phyloP scores from a whole-genome alignment of 2,329 filamentous ascomycete genomes.

The Ceratocystis lukuohia region DNA sequence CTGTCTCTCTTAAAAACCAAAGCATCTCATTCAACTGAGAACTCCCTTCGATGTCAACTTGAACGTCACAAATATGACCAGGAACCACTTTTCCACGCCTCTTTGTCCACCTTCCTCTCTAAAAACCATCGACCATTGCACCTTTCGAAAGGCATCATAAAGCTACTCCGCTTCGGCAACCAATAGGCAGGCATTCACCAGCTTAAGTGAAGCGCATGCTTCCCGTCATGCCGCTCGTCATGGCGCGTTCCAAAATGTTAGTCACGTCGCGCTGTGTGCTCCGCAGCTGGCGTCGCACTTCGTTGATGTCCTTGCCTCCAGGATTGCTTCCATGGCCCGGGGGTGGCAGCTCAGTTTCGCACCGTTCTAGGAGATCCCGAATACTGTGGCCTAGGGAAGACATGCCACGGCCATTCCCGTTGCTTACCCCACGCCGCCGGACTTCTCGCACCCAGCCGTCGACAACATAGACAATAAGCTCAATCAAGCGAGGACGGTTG shows the following conservation, averaged over 20 bases:
- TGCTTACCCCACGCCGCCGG: conserved; percentile 31
- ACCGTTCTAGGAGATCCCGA: conserved; percentile 37
- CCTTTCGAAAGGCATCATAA: not conserved
- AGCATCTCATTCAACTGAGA: not conserved
- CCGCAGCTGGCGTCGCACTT: conserved; percentile 32
- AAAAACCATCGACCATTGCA: not conserved
- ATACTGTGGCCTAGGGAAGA: conserved; percentile 29
- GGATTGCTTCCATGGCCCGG: conserved; percentile 31
- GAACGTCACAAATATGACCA: not conserved
- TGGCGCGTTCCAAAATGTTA: conserved; percentile 31
- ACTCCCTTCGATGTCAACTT: not conserved
- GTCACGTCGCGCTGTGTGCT: conserved; percentile 34
- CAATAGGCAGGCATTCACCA: not conserved
- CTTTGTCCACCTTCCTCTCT: not conserved
- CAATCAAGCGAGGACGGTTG: conserved; percentile 37
- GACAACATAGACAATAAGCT: conserved; percentile 40
- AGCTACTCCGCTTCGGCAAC: not conserved
- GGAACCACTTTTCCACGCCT: not conserved
- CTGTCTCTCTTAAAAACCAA: not conserved
- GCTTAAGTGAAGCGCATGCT: conserved; percentile 35
- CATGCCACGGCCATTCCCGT: conserved; percentile 25
- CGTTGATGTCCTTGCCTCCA: conserved; percentile 34
- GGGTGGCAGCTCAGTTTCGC: conserved; percentile 34
- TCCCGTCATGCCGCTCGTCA: conserved; percentile 26
- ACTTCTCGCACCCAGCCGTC: conserved; percentile 38